These are phyloP conservation scores for Dentipellis fragilis DNA, from an alignment of 768 basidiomycete species.

Conservation along the genomic window DNA sequence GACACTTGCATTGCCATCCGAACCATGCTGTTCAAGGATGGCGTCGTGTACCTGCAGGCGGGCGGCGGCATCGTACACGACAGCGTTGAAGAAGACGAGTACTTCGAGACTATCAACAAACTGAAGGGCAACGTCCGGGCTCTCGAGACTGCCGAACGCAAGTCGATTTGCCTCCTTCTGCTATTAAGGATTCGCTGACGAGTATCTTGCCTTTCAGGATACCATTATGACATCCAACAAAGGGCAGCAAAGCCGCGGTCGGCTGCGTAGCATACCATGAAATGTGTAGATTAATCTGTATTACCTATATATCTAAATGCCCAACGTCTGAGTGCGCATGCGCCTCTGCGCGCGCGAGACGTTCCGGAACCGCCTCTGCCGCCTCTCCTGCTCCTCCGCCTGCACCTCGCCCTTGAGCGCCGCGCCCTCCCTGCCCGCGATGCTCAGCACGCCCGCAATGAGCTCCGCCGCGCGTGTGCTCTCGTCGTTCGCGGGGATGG, in stretches of 20 bases:
- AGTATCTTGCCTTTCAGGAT: conserved; percentile 30
- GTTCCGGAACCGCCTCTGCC: background rate
- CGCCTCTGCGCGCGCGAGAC: background rate
- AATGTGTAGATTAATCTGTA: background rate
- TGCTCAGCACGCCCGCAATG: conserved; percentile 79
- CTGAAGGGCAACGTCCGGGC: conserved; percentile 79
- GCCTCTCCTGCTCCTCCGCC: conserved; percentile 2
- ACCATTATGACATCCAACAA: conserved; percentile 60
- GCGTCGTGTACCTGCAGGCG: conserved; percentile 85
- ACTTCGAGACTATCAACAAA: conserved; percentile 92
- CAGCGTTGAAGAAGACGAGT: conserved; percentile 96
- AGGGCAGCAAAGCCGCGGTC: background rate
- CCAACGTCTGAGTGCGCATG: background rate
- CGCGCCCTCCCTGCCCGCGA: conserved; percentile 75
- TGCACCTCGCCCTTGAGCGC: conserved; percentile 30
- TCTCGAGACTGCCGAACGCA: conserved; percentile 81
- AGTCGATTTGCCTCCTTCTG: conserved; percentile 22
- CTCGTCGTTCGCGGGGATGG: conserved; percentile 98
- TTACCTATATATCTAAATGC: background rate
- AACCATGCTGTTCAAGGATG: conserved; percentile 95
- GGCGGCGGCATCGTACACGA: conserved; percentile 97
- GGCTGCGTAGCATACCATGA: background rate
- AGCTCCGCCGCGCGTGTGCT: conserved; percentile 84
- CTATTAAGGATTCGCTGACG: conserved; percentile 11
- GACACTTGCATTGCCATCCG: conserved; percentile 99